Evolutionary conservation across 306 rosid genomes (phyloP).

Genomic region (Vigna mungo): DNA sequence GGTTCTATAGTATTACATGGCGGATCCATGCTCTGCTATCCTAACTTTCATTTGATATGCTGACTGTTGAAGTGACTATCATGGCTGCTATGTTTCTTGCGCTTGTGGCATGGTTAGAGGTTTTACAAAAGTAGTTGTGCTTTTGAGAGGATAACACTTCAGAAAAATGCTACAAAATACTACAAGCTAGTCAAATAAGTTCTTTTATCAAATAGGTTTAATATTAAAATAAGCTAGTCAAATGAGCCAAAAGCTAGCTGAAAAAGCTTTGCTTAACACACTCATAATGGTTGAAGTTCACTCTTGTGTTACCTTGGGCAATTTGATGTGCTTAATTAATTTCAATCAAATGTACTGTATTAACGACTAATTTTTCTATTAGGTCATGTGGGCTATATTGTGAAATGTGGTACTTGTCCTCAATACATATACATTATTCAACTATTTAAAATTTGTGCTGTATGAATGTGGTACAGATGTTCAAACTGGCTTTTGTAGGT

Average conservation of each 20-base stretch:
- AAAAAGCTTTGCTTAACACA: background rate
- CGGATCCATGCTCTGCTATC: background rate
- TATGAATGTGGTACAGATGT: constrained; percentile 51
- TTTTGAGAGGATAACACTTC: background rate
- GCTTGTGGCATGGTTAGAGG: background rate
- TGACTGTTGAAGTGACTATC: background rate
- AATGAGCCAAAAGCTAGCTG: background rate
- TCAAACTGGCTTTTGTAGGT: constrained; percentile 73
- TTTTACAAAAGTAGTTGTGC: background rate
- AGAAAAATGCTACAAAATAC: background rate
- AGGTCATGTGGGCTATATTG: constrained; percentile 32
- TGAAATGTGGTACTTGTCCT: constrained; percentile 40
- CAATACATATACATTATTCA: constrained; percentile 40
- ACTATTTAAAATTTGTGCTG: constrained; percentile 50
- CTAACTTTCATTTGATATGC: background rate
- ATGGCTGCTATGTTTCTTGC: background rate
- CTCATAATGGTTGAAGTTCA: constrained; percentile 12
- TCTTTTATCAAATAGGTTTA: background rate
- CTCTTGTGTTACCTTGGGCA: constrained; percentile 23
- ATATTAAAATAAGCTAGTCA: constrained; percentile 1
- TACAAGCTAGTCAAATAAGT: background rate
- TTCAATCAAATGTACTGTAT: constrained; percentile 17
- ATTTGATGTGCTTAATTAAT: constrained; percentile 12
- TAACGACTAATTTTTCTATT: constrained; percentile 22
- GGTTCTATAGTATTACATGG: background rate